Evolutionary conservation across 768 basidiomycete genomes (phyloP), one percentile per base, ranked within the genome.

Genomic region (Lentinus tigrinus): DNA sequence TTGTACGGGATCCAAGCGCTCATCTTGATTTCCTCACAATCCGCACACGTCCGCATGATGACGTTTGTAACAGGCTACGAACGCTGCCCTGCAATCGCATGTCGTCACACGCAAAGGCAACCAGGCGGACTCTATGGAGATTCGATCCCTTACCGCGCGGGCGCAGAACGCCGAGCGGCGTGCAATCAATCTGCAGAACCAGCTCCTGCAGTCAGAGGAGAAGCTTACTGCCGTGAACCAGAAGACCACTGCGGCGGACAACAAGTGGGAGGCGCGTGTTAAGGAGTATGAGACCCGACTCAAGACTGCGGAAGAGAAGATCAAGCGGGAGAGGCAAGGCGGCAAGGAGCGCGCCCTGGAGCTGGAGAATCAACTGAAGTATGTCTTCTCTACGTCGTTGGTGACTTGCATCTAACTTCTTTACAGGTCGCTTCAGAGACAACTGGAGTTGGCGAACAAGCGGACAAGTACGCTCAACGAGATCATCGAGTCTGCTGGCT

Each of bases 251-350:
- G 76, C 75, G 0, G 89, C 90, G 0, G 95, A 97, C 64, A 77
- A 75, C 52, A 96, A 95, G 72, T 98, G 95, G 94, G 95, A 95
- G 67, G 92, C 0, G 94, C 96, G 62, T 75, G 75, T 47, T 44
- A 89, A 87, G 72, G 95, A 98, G 73, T 95, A 95, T 66, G 93
- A 97, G 74, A 70, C 83, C 14, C 75, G 91, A 17, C 68, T 95
- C 61, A 87, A 86, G 70, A 85, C 86, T 0, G 92, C 92, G 0
- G 93, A 95, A 95, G 95, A 98, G 78, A 87, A 86, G 69, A 85
- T 93, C 63, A 98, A 98, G 80, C 80, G 93, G 54, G 95, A 96
- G 77, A 78, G 91, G 58, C 95, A 98, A 67, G 96, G 95, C 3
- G 83, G 87, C 40, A 98, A 98, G 74, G 95, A 98, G 73, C 75